Evolutionary conservation across 2,329 filamentous ascomycete species (phyloP), one percentile per base, ranked within the genome.

Genomic region (Fusarium liriodendri): DNA sequence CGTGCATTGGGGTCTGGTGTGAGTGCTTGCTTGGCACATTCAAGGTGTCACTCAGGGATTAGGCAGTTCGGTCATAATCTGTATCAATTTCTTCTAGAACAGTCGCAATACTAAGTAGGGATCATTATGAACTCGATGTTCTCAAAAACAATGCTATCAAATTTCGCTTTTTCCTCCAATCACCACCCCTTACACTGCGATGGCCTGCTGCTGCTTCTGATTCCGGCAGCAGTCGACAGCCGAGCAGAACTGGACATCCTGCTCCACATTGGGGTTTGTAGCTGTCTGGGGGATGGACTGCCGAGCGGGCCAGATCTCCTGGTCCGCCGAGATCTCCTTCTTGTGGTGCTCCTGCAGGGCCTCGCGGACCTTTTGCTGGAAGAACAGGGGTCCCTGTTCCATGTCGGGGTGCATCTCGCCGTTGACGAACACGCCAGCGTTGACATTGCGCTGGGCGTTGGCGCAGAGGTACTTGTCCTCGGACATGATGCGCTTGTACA

Each of bases 391-490:
- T 0, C 89, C 88, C 78, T 90, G 88, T 79, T 92, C 90, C 80
- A 88, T 86, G 59, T 84, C 83, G 0, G 90, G 90, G 78, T 92
- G 90, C 80, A 92, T 82, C 78, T 91, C 87, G 62, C 90, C 90
- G 76, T 89, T 91, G 78, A 90, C 82, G 68, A 91, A 92, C 61
- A 91, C 85, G 9, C 89, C 89, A 0, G 87, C 85, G 78, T 90
- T 88, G 74, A 92, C 84, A 79, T 92, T 92, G 79, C 84, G 85
- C 77, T 92, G 90, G 2, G 89, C 86, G 14, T 85, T 85, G 73
- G 86, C 83, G 82, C 90, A 92, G 29, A 92, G 87, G 10, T 87
- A 84, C 77, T 92, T 92, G 82, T 92, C 90, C 80, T 92, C 90
- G 2, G 85, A 85, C 87, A 92, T 89, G 80, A 92, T 87, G 42